Percentiles rank a stretch among this genome's conserved stretches.
Evolutionary conservation across 2,329 filamentous ascomycete species (phyloP).

Genomic region (Microdochium trichocladiopsis): DNA sequence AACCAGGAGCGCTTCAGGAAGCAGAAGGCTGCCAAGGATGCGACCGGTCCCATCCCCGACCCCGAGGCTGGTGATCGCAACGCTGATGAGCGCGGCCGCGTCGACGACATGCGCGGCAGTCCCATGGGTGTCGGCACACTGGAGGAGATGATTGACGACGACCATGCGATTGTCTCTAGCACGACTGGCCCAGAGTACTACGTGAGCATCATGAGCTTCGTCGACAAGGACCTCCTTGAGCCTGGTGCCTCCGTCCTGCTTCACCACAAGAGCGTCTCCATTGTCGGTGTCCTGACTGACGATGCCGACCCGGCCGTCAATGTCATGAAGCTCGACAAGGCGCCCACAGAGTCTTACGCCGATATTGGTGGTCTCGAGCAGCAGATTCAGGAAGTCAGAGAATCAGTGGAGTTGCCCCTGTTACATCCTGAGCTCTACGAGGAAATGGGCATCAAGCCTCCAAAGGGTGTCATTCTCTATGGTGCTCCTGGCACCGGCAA

Average conservation of each 20-base stretch:
- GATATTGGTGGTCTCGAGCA: conserved; percentile 94
- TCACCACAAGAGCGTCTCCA: conserved; percentile 96
- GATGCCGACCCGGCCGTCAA: conserved; percentile 93
- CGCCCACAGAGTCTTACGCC: conserved; percentile 94
- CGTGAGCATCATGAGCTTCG: conserved; percentile 99
- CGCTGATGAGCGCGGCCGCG: conserved; percentile 87
- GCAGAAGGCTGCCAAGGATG: conserved; percentile 74
- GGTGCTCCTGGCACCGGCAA: conserved; percentile 96
- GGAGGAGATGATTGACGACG: conserved; percentile 98
- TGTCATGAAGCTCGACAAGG: conserved; percentile 99
- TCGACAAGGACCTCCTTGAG: conserved; percentile 96
- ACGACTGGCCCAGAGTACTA: conserved; percentile 98
- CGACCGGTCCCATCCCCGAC: conserved; percentile 57
- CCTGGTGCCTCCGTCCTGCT: conserved; percentile 91
- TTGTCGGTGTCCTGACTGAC: conserved; percentile 94
- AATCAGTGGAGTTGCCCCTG: conserved; percentile 91
- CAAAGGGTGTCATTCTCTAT: conserved; percentile 98
- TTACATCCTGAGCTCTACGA: conserved; percentile 96
- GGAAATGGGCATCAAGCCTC: conserved; percentile 99
- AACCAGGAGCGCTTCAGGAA: conserved; percentile 96
- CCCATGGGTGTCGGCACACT: conserved; percentile 97
- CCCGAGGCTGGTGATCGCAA: conserved; percentile 75
- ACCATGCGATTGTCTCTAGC: conserved; percentile 96
- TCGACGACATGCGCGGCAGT: conserved; percentile 97
- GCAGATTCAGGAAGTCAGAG: conserved; percentile 95